phyloP scores from a whole-genome alignment of 768 basidiomycete species.

The Pleurotus giganteus region DNA sequence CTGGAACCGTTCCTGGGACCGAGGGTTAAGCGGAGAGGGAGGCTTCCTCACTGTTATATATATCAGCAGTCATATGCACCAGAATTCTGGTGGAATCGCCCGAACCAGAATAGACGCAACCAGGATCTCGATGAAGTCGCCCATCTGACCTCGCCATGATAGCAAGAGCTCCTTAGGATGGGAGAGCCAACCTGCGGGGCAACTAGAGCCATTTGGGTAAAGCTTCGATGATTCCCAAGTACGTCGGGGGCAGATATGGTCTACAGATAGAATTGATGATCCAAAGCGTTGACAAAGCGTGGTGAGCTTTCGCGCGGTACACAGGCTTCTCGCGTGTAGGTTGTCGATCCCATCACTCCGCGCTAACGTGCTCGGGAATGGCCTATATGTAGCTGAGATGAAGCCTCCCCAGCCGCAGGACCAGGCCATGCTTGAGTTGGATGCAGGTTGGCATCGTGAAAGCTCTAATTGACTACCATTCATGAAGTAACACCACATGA shows the following conservation, averaged over 20 bases:
- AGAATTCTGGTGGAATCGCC: neutral
- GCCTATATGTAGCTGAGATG: neutral
- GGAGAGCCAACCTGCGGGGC: neutral
- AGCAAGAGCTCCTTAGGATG: neutral
- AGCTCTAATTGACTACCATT: too few species aligned
- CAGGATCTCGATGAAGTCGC: neutral
- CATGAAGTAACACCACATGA: too few species aligned
- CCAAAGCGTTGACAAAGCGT: neutral
- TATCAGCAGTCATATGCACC: neutral
- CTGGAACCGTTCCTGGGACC: constrained; percentile 1
- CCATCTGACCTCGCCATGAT: neutral
- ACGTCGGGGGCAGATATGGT: neutral
- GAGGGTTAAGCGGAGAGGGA: constrained; percentile 2
- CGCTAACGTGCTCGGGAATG: neutral
- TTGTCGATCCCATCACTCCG: neutral
- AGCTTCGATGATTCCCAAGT: neutral
- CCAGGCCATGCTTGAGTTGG: too few species aligned
- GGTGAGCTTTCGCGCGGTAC: neutral
- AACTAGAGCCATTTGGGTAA: neutral
- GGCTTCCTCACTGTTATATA: neutral
- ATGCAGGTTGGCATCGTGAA: too few species aligned
- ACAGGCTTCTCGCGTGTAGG: neutral
- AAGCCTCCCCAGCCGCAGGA: neutral
- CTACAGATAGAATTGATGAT: neutral
- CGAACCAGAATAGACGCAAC: constrained; percentile 3